Evolutionary conservation across 2,329 filamentous ascomycete species (phyloP).

Genomic region (Hymenoscyphus fructigenus): DNA sequence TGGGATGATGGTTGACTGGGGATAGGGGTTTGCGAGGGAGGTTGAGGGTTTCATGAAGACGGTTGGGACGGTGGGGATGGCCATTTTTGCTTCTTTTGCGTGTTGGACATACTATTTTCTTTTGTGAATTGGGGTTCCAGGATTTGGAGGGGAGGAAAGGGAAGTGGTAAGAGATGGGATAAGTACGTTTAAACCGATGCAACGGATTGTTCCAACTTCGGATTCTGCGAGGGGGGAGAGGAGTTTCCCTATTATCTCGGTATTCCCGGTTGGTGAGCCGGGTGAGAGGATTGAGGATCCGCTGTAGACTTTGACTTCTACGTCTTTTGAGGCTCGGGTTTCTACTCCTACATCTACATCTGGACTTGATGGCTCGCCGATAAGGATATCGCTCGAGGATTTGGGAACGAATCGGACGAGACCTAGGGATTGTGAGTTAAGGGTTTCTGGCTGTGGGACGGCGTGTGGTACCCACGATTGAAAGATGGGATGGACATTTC

Average conservation of each 20-base stretch:
- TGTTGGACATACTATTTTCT: conserved; percentile 44
- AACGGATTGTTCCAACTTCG: conserved; percentile 49
- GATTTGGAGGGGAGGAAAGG: no score
- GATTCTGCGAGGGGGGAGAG: conserved; percentile 45
- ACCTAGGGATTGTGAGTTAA: conserved; percentile 41
- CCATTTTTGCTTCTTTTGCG: conserved; percentile 46
- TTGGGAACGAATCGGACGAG: conserved; percentile 59
- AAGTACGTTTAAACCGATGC: conserved; percentile 51
- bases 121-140: conserved; percentile 5
- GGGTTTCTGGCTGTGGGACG: not conserved
- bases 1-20: conserved; percentile 44
- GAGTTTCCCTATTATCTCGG: conserved; percentile 41
- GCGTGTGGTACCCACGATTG: conserved; percentile 21
- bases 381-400: conserved; percentile 49
- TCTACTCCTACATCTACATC: conserved; percentile 57
- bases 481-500: conserved; percentile 26
- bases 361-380: conserved; percentile 55
- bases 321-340: conserved; percentile 54
- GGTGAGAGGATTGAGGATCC: conserved; percentile 57
- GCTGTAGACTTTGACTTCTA: conserved; percentile 55
- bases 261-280: conserved; percentile 49
- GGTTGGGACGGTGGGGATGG: conserved; percentile 44
- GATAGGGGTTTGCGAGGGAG: conserved; percentile 31
- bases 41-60: conserved; percentile 34
- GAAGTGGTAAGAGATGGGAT: not conserved